Percentiles rank a stretch among this genome's conserved stretches.
Conservation (phyloP, 108 stramenopile genomes). For the Cyclostephanos tholiformis region DNA sequence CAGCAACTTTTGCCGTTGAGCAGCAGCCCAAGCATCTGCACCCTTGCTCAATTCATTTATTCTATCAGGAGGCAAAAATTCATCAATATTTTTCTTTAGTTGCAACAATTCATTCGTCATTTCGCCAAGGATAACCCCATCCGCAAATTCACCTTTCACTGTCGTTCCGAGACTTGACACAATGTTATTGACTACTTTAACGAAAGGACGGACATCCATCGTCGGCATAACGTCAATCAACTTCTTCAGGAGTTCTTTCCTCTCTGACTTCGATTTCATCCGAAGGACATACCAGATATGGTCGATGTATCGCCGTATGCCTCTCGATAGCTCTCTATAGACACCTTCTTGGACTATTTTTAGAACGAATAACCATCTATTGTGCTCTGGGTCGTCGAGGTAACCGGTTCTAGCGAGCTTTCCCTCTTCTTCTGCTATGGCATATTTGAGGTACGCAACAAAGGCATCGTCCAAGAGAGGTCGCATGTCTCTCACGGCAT, state of each 20-base stretch:
- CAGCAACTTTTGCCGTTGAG: conserved; percentile 62
- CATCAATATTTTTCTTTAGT: conserved; percentile 73
- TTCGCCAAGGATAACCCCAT: conserved; percentile 62
- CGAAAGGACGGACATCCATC: conserved; percentile 88
- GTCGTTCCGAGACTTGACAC: conserved; percentile 77
- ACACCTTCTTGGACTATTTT: conserved; percentile 90
- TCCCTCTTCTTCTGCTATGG: conserved; percentile 89
- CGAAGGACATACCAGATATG: conserved; percentile 81
- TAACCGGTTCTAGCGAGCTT: conserved; percentile 68
- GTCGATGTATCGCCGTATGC: conserved; percentile 80
- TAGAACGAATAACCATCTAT: conserved; percentile 85
- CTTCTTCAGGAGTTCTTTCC: conserved; percentile 60
- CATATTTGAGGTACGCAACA: conserved; percentile 89
- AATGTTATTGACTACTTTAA: conserved; percentile 86
- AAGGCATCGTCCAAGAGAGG: conserved; percentile 85
- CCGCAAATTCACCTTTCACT: conserved; percentile 73
- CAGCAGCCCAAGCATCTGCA: conserved; percentile 88
- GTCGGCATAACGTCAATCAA: conserved; percentile 88
- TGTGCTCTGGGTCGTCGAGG: conserved; percentile 84
- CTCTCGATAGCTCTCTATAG: conserved; percentile 71
- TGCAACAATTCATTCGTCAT: conserved; percentile 88
- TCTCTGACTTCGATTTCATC: conserved; percentile 79
- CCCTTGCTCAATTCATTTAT: conserved; percentile 73
- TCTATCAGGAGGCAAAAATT: conserved; percentile 83
- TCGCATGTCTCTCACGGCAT: conserved; percentile 86